phyloP scores from a whole-genome alignment of 768 basidiomycete species.

The Guyanaporus albipodus region DNA sequence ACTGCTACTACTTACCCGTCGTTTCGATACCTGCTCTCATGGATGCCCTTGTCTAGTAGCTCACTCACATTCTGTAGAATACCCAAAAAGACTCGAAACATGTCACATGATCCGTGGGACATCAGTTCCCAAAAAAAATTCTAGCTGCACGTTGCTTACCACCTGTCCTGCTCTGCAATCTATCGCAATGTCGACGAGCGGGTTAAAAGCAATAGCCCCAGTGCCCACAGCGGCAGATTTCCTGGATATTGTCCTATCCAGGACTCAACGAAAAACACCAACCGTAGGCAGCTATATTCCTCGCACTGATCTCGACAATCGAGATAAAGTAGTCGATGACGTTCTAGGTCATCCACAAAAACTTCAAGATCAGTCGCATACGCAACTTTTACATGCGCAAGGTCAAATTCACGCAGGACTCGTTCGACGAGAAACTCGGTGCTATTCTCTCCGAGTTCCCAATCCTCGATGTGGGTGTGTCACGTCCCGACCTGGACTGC shows the following conservation, averaged over 20 bases:
- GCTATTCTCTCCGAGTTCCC: conserved; percentile 96
- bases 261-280: conserved; percentile 95
- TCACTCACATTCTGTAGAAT: conserved; percentile 20
- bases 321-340: conserved; percentile 2
- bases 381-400: conserved; percentile 99
- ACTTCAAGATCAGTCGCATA: conserved; percentile 99
- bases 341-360: conserved; percentile 91
- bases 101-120: conserved; percentile 14
- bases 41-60: conserved; percentile 24
- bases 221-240: conserved; percentile 96
- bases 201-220: conserved; percentile 96
- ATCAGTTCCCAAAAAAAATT: conserved; percentile 11
- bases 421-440: conserved; percentile 93
- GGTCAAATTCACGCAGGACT: conserved; percentile 97
- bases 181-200: conserved; percentile 69
- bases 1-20: conserved; percentile 26
- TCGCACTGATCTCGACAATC: not conserved
- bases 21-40: conserved; percentile 23
- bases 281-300: conserved; percentile 48
- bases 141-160: not conserved
- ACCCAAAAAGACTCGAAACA: conserved; percentile 1
- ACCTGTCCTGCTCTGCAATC: not conserved
- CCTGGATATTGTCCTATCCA: conserved; percentile 88
- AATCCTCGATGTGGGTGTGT: conserved; percentile 88
- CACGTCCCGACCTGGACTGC: not conserved